Percentiles rank a stretch among this genome's conserved stretches.
Evolutionary conservation across 108 stramenopile genomes (phyloP).

Genomic region (Nitzschia putrida): DNA sequence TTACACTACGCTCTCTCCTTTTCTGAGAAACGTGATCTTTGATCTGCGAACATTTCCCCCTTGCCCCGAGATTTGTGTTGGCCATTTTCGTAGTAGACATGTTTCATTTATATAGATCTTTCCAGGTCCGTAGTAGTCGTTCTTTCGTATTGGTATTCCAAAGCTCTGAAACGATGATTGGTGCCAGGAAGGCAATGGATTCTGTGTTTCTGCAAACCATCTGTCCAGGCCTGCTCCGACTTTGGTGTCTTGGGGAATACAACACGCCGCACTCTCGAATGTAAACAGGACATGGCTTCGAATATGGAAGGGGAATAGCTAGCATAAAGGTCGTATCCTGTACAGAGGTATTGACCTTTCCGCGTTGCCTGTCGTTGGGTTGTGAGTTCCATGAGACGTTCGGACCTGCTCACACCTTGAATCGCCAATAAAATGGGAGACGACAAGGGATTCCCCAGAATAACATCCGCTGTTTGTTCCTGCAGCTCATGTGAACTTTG

Average conservation of each 20-base stretch:
- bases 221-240: constrained; percentile 14
- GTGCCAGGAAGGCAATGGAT: constrained; percentile 77
- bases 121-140: background rate
- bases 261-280: constrained; percentile 67
- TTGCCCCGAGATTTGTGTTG: too few species aligned
- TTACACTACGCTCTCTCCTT: too few species aligned
- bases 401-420: constrained; percentile 75
- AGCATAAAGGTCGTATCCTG: constrained; percentile 69
- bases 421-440: constrained; percentile 72
- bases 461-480: background rate
- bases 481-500: constrained; percentile 5
- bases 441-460: constrained; percentile 54
- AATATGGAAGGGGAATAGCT: constrained; percentile 68
- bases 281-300: constrained; percentile 81
- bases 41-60: too few species aligned
- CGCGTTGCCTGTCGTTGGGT: constrained; percentile 2
- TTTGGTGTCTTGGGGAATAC: constrained; percentile 27
- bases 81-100: too few species aligned
- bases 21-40: too few species aligned
- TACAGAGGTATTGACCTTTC: constrained; percentile 71
- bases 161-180: constrained; percentile 82
- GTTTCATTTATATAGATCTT: too few species aligned
- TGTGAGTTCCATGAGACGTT: constrained; percentile 57
- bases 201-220: constrained; percentile 30
- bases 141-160: constrained; percentile 32